Percentiles rank a stretch among this genome's conserved stretches.
Conservation (phyloP, 106 monocot species). For the Acanthochlamys bracteata region DNA sequence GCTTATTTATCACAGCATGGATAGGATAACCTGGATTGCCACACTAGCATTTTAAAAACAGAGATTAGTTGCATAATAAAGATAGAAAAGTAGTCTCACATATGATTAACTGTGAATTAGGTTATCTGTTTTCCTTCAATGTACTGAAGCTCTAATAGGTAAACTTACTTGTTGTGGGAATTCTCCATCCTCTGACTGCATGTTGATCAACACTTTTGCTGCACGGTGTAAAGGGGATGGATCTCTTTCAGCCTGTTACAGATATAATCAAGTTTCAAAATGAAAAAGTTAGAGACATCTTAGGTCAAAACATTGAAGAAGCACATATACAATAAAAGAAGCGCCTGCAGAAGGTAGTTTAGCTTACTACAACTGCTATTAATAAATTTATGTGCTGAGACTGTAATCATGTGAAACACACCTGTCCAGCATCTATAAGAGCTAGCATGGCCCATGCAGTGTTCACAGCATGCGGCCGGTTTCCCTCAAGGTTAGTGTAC, state of each 20-base stretch:
- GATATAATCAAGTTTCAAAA: neutral
- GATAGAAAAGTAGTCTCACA: too few species aligned
- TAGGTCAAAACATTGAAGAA: too few species aligned
- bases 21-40: too few species aligned
- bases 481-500: conserved; percentile 42
- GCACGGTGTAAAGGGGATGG: conserved; percentile 11
- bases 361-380: too few species aligned
- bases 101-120: too few species aligned
- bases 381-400: too few species aligned
- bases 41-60: too few species aligned
- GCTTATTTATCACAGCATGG: too few species aligned
- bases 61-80: too few species aligned
- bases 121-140: too few species aligned
- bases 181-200: conserved; percentile 12
- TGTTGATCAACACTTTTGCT: conserved; percentile 12
- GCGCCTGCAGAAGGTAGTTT: too few species aligned
- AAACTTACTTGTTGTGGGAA: conserved; percentile 15
- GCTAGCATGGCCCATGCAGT: conserved; percentile 53
- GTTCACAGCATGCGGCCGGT: conserved; percentile 41
- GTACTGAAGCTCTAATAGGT: neutral
- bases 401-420: conserved; percentile 10
- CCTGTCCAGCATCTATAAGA: conserved; percentile 54
- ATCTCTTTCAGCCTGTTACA: conserved; percentile 11
- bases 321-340: too few species aligned
- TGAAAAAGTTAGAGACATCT: neutral